Conservation (phyloP, 2,329 filamentous ascomycete genomes). For the Nemania abortiva region DNA sequence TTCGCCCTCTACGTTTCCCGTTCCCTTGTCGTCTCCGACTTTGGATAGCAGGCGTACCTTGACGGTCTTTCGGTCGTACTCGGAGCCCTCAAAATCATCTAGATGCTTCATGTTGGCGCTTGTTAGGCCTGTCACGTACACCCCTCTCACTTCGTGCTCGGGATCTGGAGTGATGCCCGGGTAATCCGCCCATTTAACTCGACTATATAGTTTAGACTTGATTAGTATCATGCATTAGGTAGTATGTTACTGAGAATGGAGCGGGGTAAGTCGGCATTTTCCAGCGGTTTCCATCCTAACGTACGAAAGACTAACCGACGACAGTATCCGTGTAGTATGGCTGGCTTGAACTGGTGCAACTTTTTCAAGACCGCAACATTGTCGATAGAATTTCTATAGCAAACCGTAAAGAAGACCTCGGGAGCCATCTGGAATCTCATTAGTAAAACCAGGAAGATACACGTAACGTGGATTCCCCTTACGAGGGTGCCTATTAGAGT, state of each 20-base stretch:
- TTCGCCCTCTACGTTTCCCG: conserved; percentile 58
- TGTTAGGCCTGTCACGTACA: conserved; percentile 82
- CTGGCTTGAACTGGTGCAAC: conserved; percentile 75
- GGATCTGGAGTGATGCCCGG: conserved; percentile 76
- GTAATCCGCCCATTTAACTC: conserved; percentile 79
- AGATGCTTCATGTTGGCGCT: conserved; percentile 79
- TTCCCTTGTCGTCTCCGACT: conserved; percentile 54
- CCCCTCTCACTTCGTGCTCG: conserved; percentile 75
- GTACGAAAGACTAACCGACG: conserved; percentile 60
- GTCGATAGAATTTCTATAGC: conserved; percentile 71
- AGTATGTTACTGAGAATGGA: background rate
- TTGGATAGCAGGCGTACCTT: conserved; percentile 54
- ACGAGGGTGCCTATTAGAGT: conserved; percentile 56
- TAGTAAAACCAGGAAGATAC: conserved; percentile 22
- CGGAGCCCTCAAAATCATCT: conserved; percentile 83
- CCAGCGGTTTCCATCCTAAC: background rate
- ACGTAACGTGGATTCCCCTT: conserved; percentile 1
- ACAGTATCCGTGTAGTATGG: conserved; percentile 78
- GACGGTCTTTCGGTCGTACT: conserved; percentile 59
- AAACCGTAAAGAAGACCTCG: conserved; percentile 86
- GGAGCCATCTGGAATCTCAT: conserved; percentile 74
- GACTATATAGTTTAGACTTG: conserved; percentile 49
- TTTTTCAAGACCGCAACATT: conserved; percentile 57
- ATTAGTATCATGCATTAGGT: conserved; percentile 6
- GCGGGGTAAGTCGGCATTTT: background rate